These are phyloP conservation scores for Irpex rosettiformis DNA, from an alignment of 1,284 basidiomycete genomes.

Conservation along the genomic window DNA sequence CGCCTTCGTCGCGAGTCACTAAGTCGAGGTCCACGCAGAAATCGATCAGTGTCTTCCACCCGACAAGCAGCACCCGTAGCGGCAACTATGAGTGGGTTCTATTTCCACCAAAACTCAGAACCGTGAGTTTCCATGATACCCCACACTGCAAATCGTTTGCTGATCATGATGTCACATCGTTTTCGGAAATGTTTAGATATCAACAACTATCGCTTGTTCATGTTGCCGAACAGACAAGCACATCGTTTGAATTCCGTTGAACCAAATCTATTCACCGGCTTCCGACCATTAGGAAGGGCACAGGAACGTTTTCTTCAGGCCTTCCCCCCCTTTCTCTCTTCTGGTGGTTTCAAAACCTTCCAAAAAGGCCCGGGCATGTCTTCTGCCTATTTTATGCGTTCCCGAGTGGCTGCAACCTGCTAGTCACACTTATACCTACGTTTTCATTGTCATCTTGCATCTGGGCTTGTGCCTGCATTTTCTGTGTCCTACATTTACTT, in stretches of 20 bases:
- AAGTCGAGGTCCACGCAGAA: slow-evolving; percentile 22
- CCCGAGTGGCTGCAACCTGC: slow-evolving; percentile 1
- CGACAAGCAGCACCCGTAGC: slow-evolving; percentile 29
- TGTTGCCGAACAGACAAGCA: slow-evolving; percentile 35
- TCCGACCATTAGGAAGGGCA: slow-evolving; percentile 3
- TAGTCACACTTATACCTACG: slow-evolving; percentile 9
- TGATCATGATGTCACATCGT: slow-evolving; percentile 5
- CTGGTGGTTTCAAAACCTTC: not conserved
- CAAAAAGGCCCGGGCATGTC: slow-evolving; percentile 7
- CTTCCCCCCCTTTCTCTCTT: not conserved
- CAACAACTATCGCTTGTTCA: slow-evolving; percentile 41
- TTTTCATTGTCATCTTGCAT: not conserved
- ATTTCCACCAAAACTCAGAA: slow-evolving; percentile 66
- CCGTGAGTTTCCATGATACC: slow-evolving; percentile 22
- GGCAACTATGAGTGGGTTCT: slow-evolving; percentile 85
- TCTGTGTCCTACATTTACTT: not conserved
- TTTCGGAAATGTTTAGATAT: slow-evolving; percentile 29
- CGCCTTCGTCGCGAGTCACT: slow-evolving; percentile 26
- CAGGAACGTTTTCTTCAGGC: not conserved
- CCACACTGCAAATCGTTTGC: not conserved
- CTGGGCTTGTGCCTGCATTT: not conserved
- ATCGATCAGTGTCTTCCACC: slow-evolving; percentile 21
- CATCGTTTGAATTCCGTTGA: slow-evolving; percentile 42
- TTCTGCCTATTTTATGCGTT: slow-evolving; percentile 2
- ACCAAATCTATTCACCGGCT: slow-evolving; percentile 6